Percentiles rank a stretch among this genome's conserved stretches.
Conservation (phyloP, 257 asterid species). For the Solanum appendiculatum region DNA sequence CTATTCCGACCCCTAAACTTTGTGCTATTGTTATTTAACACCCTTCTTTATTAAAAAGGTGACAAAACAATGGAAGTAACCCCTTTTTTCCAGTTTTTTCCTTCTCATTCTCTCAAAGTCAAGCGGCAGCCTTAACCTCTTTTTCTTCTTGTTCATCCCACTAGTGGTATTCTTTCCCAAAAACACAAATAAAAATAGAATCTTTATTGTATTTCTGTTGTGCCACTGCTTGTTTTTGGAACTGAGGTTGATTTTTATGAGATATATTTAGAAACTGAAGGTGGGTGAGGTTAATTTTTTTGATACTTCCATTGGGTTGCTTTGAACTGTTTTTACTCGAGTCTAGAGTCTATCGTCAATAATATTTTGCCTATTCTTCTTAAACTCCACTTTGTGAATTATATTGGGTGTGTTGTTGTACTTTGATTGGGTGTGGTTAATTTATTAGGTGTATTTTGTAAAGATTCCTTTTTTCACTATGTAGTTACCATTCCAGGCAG, state of each 20-base stretch:
- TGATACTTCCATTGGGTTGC: not conserved
- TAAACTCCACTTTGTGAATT: not conserved
- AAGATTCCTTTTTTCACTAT: not conserved
- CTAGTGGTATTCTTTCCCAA: not conserved
- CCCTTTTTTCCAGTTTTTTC: not conserved
- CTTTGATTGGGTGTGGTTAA: not conserved
- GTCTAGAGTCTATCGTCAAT: accelerated
- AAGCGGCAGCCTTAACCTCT: not conserved
- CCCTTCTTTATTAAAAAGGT: not conserved
- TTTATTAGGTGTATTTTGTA: not conserved
- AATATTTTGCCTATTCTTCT: not conserved
- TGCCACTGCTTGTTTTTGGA: not conserved
- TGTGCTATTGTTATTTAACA: not conserved
- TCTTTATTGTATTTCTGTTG: not conserved
- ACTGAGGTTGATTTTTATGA: not conserved
- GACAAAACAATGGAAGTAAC: not conserved
- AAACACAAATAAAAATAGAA: not conserved
- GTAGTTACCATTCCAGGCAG: not conserved
- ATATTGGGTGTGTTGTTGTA: not conserved
- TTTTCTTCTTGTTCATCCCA: not conserved
- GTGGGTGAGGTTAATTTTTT: not conserved
- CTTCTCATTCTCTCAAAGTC: not conserved
- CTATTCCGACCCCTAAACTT: not conserved
- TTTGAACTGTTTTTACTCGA: not conserved
- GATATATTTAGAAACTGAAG: not conserved